These are phyloP conservation scores for Histomonas meleagridis DNA, from an alignment of 208 protist genomes.

Conservation along the genomic window DNA sequence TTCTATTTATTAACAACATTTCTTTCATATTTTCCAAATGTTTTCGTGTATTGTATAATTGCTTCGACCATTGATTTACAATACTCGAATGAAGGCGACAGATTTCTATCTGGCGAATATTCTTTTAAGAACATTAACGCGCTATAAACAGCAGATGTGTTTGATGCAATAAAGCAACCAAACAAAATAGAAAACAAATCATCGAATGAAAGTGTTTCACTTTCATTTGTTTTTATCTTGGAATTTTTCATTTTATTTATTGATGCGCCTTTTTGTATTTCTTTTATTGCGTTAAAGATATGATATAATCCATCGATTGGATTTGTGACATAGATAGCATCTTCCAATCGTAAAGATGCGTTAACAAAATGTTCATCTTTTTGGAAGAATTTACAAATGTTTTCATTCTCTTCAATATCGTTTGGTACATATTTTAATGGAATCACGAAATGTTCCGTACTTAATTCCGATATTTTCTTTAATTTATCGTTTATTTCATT, in stretches of 20 bases:
- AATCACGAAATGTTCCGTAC: too few relatives aligned
- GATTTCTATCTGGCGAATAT: neutral
- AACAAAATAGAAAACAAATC: conserved; percentile 5
- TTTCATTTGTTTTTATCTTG: neutral
- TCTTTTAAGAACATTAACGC: neutral
- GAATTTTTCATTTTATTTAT: neutral
- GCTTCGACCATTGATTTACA: neutral
- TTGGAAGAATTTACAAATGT: neutral
- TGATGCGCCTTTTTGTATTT: neutral
- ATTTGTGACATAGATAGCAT: neutral
- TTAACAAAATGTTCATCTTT: neutral
- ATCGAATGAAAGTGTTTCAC: neutral
- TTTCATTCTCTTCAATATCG: too few relatives aligned
- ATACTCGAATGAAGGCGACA: conserved; percentile 30
- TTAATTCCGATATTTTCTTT: neutral
- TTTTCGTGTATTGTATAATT: too few relatives aligned
- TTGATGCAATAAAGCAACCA: neutral
- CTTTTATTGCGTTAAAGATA: neutral
- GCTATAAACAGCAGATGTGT: neutral
- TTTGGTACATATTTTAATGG: too few relatives aligned
- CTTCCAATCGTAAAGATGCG: neutral
- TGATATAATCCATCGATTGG: neutral
- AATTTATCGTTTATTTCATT: neutral
- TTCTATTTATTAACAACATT: too few relatives aligned
- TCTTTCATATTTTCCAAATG: too few relatives aligned